Evolutionary conservation across 2,329 filamentous ascomycete species (phyloP), one percentile per base, ranked within the genome.

Genomic region (Fusarium secorum): DNA sequence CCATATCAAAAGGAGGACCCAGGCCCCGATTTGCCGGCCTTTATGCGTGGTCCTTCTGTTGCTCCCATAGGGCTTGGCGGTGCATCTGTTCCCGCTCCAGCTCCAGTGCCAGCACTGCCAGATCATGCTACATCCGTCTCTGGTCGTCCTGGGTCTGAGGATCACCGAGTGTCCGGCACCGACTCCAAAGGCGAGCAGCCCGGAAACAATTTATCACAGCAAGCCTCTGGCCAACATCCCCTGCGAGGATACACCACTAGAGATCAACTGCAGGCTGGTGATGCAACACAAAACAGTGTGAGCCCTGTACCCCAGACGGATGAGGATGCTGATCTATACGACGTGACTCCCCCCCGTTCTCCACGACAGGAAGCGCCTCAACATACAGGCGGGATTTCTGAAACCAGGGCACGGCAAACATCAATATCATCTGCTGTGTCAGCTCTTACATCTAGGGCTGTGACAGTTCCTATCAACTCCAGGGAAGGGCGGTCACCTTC

Each of bases 1-100:
- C 93, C 93, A 2, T 97, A 97, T 74, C 88, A 90, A 42, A 87
- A 88, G 59, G 89, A 92, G 1, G 87, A 89, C 51, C 87, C 87
- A 1, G 84, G 83, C 8, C 64, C 64, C 14, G 87, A 88, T 72
- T 69, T 88, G 60, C 87, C 88, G 3, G 84, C 82, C 5, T 90
- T 89, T 67, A 71, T 90, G 68, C 86, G 87, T 33, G 85, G 87
- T 56, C 80, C 83, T 36, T 76, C 82, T 35, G 79, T 85, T 49
- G 77, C 82, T 51, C 82, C 84, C 24, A 72, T 62, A 24, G 73
- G 68, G 20, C 73, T 77, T 14, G 70, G 75, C 9, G 59, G 78
- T 10, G 69, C 76, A 18, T 67, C 75, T 18, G 58, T 77, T 2
- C 74, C 76, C 18, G 66, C 78, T 46, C 35, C 76, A n/a, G 72